Conservation (phyloP, 768 basidiomycete species). For the Stropharia rugosoannulata region DNA sequence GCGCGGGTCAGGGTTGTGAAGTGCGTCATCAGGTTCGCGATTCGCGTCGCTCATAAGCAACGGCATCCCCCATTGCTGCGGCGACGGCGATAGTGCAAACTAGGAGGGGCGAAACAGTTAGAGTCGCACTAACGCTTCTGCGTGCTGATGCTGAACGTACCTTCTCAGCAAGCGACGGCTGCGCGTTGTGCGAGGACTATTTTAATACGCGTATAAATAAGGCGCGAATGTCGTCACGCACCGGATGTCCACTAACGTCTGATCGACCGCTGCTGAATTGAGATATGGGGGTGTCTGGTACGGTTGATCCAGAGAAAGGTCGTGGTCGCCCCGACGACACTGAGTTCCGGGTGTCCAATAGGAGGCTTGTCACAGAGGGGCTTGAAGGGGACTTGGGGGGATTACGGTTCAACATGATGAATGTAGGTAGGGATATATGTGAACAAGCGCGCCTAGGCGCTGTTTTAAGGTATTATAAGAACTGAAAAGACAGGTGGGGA, state of each 20-base stretch:
- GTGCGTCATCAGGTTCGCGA: slow-evolving; percentile 58
- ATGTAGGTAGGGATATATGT: not conserved
- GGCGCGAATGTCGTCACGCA: slow-evolving; percentile 1
- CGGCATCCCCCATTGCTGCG: slow-evolving; percentile 48
- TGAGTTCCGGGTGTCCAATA: not conserved
- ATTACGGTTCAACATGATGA: slow-evolving; percentile 1
- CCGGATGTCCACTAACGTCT: slow-evolving; percentile 13
- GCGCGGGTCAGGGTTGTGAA: slow-evolving; percentile 62
- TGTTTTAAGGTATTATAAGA: too few species aligned
- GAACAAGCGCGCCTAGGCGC: not conserved
- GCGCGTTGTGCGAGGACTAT: not conserved
- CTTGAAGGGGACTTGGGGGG: not conserved
- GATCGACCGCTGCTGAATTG: slow-evolving; percentile 7
- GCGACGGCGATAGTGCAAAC: slow-evolving; percentile 42
- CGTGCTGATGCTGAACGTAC: slow-evolving; percentile 11
- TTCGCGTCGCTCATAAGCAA: slow-evolving; percentile 32
- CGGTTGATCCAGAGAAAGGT: not conserved
- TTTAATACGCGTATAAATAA: not conserved
- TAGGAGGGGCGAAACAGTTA: slow-evolving; percentile 4
- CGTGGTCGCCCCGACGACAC: not conserved
- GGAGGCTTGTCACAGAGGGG: slow-evolving; percentile 4
- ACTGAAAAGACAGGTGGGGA: too few species aligned
- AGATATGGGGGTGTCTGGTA: not conserved
- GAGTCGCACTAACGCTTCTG: not conserved
- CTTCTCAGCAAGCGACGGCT: slow-evolving; percentile 32